phyloP scores from a whole-genome alignment of 2,329 filamentous ascomycete species.

The Chrysosporium keratinophilum region DNA sequence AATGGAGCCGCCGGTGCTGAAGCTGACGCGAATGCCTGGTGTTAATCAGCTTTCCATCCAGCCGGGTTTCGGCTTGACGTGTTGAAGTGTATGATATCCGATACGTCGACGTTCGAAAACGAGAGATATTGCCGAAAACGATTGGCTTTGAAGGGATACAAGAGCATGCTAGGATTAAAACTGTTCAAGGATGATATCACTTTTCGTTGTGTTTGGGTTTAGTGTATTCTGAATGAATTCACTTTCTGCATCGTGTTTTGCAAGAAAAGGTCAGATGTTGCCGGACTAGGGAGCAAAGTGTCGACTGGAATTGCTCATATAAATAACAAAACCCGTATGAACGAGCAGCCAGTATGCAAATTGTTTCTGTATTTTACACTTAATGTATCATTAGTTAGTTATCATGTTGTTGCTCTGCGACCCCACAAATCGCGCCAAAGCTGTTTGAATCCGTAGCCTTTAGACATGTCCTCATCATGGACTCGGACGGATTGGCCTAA shows the following conservation, averaged over 20 bases:
- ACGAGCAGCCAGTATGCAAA: background rate
- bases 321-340: background rate
- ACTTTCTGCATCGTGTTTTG: no score
- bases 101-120: background rate
- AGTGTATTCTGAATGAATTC: no score
- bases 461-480: conserved; percentile 61
- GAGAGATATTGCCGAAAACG: no score
- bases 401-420: background rate
- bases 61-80: background rate
- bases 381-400: conserved; percentile 5
- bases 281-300: background rate
- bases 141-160: no score
- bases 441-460: conserved; percentile 72
- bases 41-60: background rate
- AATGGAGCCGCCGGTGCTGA: background rate
- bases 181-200: no score
- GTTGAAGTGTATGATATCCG: background rate
- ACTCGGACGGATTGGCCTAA: conserved; percentile 45
- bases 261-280: background rate
- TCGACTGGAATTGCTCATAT: background rate
- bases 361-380: background rate
- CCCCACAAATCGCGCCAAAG: conserved; percentile 76
- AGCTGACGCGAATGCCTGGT: background rate
- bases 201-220: no score
- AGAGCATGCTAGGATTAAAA: no score